Conservation (phyloP, 2,329 filamentous ascomycete species). For the Colletotrichum eleusines region DNA sequence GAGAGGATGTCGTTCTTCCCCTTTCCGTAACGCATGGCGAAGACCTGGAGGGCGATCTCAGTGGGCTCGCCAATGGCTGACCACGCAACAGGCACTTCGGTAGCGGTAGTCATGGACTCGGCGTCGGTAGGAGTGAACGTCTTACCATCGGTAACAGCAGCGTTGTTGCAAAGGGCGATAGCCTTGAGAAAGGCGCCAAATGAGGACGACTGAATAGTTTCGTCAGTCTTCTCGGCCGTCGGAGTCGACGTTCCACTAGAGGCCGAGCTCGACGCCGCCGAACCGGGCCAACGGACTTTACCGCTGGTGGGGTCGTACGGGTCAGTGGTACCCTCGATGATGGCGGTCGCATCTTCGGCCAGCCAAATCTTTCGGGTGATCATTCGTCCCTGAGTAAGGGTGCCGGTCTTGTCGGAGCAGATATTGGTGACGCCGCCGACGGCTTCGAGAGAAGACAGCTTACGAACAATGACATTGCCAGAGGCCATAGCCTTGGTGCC, state of each 20-base stretch:
- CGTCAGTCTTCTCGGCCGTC: conserved; percentile 46
- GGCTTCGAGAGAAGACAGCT: conserved; percentile 74
- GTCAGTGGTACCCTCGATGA: conserved; percentile 66
- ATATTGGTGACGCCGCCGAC: conserved; percentile 78
- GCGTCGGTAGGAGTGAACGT: conserved; percentile 54
- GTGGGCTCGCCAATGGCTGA: conserved; percentile 75
- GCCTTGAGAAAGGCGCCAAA: conserved; percentile 65
- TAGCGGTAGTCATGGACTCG: conserved; percentile 60
- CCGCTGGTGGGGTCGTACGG: conserved; percentile 73
- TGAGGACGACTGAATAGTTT: conserved; percentile 47
- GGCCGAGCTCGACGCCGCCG: conserved; percentile 51
- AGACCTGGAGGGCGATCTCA: conserved; percentile 80
- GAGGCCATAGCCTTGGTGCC: conserved; percentile 74
- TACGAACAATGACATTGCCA: conserved; percentile 74
- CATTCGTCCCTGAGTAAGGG: conserved; percentile 75
- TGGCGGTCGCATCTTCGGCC: conserved; percentile 63
- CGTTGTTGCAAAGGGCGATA: conserved; percentile 73
- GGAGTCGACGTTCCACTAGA: conserved; percentile 44
- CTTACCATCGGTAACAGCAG: conserved; percentile 62
- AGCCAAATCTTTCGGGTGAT: conserved; percentile 73
- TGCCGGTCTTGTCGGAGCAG: conserved; percentile 79
- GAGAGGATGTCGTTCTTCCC: conserved; percentile 54
- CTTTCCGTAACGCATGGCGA: conserved; percentile 75
- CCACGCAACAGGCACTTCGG: conserved; percentile 59
- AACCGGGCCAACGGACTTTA: conserved; percentile 59